phyloP scores from a whole-genome alignment of 805 yeast species.

The Sugiyamaella floridensis region DNA sequence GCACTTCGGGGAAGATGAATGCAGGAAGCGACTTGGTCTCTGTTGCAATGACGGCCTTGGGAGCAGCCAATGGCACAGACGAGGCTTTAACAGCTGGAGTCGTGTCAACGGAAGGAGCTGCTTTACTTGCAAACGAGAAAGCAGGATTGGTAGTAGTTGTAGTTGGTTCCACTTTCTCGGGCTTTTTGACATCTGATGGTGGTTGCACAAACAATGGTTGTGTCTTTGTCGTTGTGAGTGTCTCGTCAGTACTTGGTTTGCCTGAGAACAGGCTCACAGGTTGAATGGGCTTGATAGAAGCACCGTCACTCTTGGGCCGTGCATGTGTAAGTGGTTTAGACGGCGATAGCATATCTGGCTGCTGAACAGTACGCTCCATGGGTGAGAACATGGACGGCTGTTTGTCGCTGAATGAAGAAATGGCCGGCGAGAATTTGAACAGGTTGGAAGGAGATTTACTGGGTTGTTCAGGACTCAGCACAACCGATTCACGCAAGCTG shows the following conservation, averaged over 20 bases:
- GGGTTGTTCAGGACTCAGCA: conserved; percentile 11
- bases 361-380: not conserved
- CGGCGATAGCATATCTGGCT: conserved; percentile 6
- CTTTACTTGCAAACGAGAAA: no score
- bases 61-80: not conserved
- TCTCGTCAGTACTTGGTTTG: no score
- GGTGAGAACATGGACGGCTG: conserved; percentile 9
- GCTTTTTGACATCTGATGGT: no score
- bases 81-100: no score
- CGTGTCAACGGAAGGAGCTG: no score
- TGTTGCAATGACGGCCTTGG: not conserved
- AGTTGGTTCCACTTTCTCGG: no score
- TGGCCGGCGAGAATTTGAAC: conserved; percentile 1
- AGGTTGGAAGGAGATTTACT: not conserved
- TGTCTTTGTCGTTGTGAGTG: no score
- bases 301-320: not conserved
- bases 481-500: conserved; percentile 12
- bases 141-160: no score
- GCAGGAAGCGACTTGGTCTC: not conserved
- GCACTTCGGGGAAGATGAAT: not conserved
- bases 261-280: no score
- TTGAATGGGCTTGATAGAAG: not conserved
- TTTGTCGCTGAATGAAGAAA: not conserved
- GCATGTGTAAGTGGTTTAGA: conserved; percentile 10
- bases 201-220: no score